These are phyloP conservation scores for Chrysoporthe cubensis DNA, from an alignment of 2,329 filamentous ascomycete genomes.

Conservation along the genomic window DNA sequence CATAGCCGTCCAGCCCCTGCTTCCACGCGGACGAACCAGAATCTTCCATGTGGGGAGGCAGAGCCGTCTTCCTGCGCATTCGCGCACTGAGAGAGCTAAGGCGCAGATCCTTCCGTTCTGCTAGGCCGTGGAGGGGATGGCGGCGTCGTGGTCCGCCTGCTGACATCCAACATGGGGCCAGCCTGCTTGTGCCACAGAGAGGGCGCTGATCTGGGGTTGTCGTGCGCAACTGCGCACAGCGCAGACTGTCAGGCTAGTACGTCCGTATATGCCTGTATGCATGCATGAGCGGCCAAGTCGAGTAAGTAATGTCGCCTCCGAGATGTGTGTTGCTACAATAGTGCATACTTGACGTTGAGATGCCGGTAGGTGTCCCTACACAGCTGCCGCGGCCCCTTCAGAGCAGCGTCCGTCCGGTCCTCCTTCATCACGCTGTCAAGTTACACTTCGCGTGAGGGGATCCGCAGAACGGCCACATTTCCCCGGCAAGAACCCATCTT, in stretches of 20 bases:
- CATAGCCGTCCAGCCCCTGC: constrained; percentile 20
- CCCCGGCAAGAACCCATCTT: neutral
- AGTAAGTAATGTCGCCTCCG: neutral
- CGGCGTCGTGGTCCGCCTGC: neutral
- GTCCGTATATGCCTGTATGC: neutral
- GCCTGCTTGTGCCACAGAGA: neutral
- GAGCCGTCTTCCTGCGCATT: constrained; percentile 18
- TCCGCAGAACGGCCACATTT: neutral
- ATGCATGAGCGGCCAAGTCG: neutral
- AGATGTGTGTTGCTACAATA: neutral
- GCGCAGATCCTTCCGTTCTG: neutral
- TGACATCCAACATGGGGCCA: neutral
- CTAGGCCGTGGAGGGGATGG: neutral
- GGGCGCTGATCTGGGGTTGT: neutral
- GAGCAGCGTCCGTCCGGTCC: neutral
- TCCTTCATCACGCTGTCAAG: neutral
- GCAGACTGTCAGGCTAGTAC: constrained; percentile 10
- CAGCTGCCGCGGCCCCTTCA: neutral
- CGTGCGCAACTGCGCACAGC: neutral
- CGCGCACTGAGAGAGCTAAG: constrained; percentile 9
- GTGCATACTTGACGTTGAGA: neutral
- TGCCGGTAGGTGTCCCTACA: neutral
- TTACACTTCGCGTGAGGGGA: neutral
- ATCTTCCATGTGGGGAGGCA: constrained; percentile 13
- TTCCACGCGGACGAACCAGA: constrained; percentile 22